Evolutionary conservation across 208 protist species (phyloP).

Genomic region (Kentomonas sorsogonicus): DNA sequence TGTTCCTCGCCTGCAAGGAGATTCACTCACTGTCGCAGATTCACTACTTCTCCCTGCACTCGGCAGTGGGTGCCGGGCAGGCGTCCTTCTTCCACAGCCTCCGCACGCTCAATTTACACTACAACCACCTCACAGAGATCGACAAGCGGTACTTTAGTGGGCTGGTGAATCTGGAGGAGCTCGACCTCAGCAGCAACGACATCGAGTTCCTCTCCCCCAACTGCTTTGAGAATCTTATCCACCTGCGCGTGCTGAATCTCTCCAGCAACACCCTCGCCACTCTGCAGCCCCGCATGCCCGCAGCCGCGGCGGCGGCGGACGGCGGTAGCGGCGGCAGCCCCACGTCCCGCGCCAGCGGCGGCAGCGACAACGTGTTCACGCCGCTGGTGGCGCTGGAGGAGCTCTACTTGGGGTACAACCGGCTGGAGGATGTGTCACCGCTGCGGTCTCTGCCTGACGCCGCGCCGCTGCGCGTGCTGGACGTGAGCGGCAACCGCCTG

Average conservation of each 20-base stretch:
- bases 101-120: constrained; percentile 64
- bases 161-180: constrained; percentile 50
- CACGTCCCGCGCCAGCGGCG: too few species aligned
- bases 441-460: constrained; percentile 37
- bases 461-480: constrained; percentile 36
- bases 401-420: constrained; percentile 76
- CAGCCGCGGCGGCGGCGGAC: not conserved
- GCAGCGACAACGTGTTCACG: constrained; percentile 20
- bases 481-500: constrained; percentile 69
- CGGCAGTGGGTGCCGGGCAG: too few species aligned
- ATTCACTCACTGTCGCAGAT: constrained; percentile 65
- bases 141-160: constrained; percentile 22
- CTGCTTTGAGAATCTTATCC: constrained; percentile 40
- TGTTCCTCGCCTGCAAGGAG: constrained; percentile 63
- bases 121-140: constrained; percentile 56
- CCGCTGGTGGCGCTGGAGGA: constrained; percentile 46
- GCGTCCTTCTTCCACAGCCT: too few species aligned
- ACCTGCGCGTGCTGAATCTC: constrained; percentile 60
- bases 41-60: constrained; percentile 47
- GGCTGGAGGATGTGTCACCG: constrained; percentile 34
- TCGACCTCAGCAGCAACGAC: constrained; percentile 82
- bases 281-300: constrained; percentile 13
- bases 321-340: not conserved
- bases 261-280: constrained; percentile 56
- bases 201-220: constrained; percentile 18